A percentile compares a stretch with the other conserved stretches of the same genome.
Evolutionary conservation across 345 rosid species (phyloP).

Genomic region (Kandelia obovata): DNA sequence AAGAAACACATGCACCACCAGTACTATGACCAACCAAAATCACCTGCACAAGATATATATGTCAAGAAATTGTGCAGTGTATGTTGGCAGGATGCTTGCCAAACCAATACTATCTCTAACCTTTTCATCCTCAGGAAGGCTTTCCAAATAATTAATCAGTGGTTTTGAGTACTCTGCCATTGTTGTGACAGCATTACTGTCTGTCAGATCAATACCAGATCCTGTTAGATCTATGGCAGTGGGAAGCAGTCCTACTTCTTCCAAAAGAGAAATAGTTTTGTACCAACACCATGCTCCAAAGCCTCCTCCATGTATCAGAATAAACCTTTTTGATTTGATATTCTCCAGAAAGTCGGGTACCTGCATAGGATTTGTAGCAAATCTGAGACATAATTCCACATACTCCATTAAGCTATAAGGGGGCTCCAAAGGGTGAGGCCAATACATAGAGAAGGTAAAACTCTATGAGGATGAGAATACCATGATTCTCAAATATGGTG

Average conservation of each 20-base stretch:
- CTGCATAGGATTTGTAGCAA: constrained; percentile 33
- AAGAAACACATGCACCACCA: constrained; percentile 88
- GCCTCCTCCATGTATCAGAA: constrained; percentile 89
- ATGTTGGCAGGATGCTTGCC: background rate
- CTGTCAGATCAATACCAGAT: constrained; percentile 71
- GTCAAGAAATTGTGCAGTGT: background rate
- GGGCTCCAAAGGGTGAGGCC: background rate
- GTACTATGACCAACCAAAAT: constrained; percentile 83
- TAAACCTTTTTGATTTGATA: constrained; percentile 51
- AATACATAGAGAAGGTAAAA: too few species aligned
- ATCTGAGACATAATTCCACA: background rate
- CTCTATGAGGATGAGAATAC: too few species aligned
- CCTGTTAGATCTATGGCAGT: constrained; percentile 78
- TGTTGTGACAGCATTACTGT: constrained; percentile 59
- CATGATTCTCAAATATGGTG: too few species aligned
- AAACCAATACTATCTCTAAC: constrained; percentile 27
- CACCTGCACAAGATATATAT: constrained; percentile 44
- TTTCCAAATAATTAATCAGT: constrained; percentile 54
- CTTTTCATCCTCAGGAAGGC: constrained; percentile 82
- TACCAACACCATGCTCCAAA: constrained; percentile 99
- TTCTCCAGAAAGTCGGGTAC: constrained; percentile 62
- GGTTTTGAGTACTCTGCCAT: constrained; percentile 84
- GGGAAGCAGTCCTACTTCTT: constrained; percentile 78
- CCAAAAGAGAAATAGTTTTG: constrained; percentile 71
- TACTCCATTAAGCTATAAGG: background rate